Percentiles rank a stretch among this genome's conserved stretches.
phyloP scores from a whole-genome alignment of 352 stramenopile species.

The Salisapilia sapeloensis region DNA sequence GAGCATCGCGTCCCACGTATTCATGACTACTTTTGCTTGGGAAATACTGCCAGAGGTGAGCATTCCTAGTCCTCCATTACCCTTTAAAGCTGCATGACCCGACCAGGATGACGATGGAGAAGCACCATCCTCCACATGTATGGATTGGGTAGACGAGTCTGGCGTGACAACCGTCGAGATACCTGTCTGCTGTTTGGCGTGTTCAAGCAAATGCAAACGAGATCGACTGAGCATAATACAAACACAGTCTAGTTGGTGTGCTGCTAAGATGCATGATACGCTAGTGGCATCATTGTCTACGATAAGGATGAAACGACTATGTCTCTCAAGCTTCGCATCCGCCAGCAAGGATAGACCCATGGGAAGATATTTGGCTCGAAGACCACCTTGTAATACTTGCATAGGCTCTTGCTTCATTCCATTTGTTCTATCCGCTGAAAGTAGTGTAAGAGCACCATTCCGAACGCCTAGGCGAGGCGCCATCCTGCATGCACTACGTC shows the following conservation, averaged over 20 bases:
- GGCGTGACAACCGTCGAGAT: slow-evolving; percentile 40
- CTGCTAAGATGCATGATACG: slow-evolving; percentile 49
- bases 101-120: too few relatives aligned
- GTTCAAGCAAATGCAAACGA: slow-evolving; percentile 21
- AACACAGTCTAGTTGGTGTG: slow-evolving; percentile 41
- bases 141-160: slow-evolving; percentile 9
- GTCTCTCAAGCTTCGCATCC: slow-evolving; percentile 9
- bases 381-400: slow-evolving; percentile 21
- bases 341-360: slow-evolving; percentile 22
- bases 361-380: slow-evolving; percentile 25
- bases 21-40: slow-evolving; percentile 56
- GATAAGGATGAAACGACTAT: slow-evolving; percentile 45
- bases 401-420: slow-evolving; percentile 5
- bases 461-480: too few relatives aligned
- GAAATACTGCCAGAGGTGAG: slow-evolving; percentile 74
- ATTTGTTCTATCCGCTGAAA: too few relatives aligned
- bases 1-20: slow-evolving; percentile 56
- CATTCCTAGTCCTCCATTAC: slow-evolving; percentile 35
- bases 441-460: too few relatives aligned
- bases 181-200: slow-evolving; percentile 34
- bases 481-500: too few relatives aligned
- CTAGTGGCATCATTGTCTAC: slow-evolving; percentile 57
- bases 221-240: slow-evolving; percentile 31
- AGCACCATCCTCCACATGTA: slow-evolving; percentile 3
- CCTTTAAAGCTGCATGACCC: neutral